phyloP scores from a whole-genome alignment of 768 basidiomycete genomes.

The Pilatotrama ljubarskyi region DNA sequence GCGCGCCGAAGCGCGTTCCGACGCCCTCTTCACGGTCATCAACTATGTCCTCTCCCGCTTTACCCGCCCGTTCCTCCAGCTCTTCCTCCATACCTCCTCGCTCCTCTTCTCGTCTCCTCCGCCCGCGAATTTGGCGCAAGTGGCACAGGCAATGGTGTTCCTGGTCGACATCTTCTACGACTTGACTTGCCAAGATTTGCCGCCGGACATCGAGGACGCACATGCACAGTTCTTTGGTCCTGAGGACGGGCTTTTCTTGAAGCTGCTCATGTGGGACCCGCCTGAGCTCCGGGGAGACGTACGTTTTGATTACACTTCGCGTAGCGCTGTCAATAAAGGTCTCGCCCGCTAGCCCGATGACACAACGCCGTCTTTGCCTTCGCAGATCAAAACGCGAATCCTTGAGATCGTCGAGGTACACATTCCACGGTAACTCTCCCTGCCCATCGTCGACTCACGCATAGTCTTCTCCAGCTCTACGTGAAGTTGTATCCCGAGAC shows the following conservation, averaged over 20 bases:
- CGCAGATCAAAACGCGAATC: constrained; percentile 85
- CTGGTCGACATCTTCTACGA: constrained; percentile 90
- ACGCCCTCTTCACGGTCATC: constrained; percentile 86
- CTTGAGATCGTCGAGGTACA: constrained; percentile 87
- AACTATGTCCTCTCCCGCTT: constrained; percentile 87
- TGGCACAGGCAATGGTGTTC: constrained; percentile 76
- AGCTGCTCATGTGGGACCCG: constrained; percentile 81
- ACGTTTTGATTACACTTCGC: constrained; percentile 31
- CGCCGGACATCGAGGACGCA: constrained; percentile 89
- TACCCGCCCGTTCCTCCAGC: constrained; percentile 76
- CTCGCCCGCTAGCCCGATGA: constrained; percentile 64
- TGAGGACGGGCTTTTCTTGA: constrained; percentile 69
- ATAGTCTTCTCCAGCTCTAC: constrained; percentile 52
- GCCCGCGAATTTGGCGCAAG: constrained; percentile 41
- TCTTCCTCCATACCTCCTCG: constrained; percentile 70
- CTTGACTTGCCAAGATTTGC: constrained; percentile 92
- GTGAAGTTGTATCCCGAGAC: constrained; percentile 83
- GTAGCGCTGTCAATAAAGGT: background rate
- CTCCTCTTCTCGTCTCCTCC: constrained; percentile 47
- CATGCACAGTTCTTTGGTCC: constrained; percentile 81
- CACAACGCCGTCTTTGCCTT: constrained; percentile 78
- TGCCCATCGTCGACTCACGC: background rate
- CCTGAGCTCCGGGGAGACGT: constrained; percentile 69
- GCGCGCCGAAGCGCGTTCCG: constrained; percentile 87
- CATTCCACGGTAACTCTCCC: background rate